Evolutionary conservation across 208 protist genomes (phyloP).

Genomic region (Angomonas deanei): DNA sequence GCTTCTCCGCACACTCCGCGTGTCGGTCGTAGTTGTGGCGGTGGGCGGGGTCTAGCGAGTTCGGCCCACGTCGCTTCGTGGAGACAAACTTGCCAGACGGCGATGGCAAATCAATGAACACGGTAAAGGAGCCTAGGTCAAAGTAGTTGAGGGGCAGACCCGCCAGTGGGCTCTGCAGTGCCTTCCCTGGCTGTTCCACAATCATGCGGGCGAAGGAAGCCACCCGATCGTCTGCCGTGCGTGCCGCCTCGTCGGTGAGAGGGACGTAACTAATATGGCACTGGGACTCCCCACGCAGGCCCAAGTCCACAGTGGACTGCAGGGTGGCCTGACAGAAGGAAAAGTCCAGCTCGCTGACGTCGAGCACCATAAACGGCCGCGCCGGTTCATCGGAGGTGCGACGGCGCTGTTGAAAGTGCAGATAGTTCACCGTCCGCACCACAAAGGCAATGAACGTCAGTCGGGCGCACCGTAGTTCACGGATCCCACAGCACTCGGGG

Average conservation of each 20-base stretch:
- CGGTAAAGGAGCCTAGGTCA: slow-evolving; percentile 54
- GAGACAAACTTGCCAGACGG: neutral
- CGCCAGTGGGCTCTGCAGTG: slow-evolving; percentile 30
- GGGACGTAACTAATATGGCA: slow-evolving; percentile 60
- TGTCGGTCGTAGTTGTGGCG: slow-evolving; percentile 13
- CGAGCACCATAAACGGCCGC: slow-evolving; percentile 39
- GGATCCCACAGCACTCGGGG: slow-evolving; percentile 37
- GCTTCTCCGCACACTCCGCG: slow-evolving; percentile 22
- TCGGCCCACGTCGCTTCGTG: neutral
- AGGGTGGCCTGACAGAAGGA: slow-evolving; percentile 57
- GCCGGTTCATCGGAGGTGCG: slow-evolving; percentile 25
- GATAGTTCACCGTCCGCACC: slow-evolving; percentile 23
- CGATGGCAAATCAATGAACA: slow-evolving; percentile 31
- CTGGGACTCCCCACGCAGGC: slow-evolving; percentile 35
- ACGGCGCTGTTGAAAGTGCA: slow-evolving; percentile 21
- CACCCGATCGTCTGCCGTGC: slow-evolving; percentile 21
- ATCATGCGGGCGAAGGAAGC: slow-evolving; percentile 41
- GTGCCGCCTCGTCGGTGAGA: slow-evolving; percentile 34
- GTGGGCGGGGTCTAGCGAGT: neutral
- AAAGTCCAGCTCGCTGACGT: slow-evolving; percentile 64
- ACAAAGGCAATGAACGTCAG: slow-evolving; percentile 55
- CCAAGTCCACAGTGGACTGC: slow-evolving; percentile 44
- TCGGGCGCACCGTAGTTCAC: slow-evolving; percentile 54
- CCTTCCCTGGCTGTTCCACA: slow-evolving; percentile 15
- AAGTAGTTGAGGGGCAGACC: slow-evolving; percentile 37